Conservation (phyloP, 1,284 basidiomycete species). For the Cutaneotrichosporon sp. region DNA sequence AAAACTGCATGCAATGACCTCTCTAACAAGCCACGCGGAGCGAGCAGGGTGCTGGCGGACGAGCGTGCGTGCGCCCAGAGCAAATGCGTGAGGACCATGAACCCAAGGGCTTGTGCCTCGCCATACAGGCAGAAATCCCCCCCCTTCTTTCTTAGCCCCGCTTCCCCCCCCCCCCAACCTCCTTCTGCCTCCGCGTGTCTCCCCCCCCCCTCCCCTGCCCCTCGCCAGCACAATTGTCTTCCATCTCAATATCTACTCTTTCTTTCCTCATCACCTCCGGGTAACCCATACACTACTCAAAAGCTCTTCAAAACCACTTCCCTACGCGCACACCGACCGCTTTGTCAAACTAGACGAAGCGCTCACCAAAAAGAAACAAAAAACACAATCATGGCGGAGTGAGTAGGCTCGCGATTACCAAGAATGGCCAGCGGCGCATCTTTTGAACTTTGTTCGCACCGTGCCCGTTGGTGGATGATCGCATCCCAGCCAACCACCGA, state of each 20-base stretch:
- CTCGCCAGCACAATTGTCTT: not conserved
- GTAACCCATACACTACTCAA: constrained; percentile 19
- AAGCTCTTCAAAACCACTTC: constrained; percentile 13
- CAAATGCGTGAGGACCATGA: too few relatives aligned
- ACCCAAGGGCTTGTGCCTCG: too few relatives aligned
- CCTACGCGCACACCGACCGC: constrained; percentile 25
- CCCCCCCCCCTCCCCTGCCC: not conserved
- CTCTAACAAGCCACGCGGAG: too few relatives aligned
- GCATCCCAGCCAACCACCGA: not conserved
- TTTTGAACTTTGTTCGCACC: not conserved
- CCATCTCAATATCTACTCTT: not conserved
- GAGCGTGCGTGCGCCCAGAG: too few relatives aligned
- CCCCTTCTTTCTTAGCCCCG: too few relatives aligned
- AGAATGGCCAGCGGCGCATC: not conserved
- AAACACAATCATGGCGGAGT: constrained; percentile 47
- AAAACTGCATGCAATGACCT: too few relatives aligned
- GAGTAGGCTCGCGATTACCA: constrained; percentile 23
- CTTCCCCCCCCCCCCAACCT: too few relatives aligned
- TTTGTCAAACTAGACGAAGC: constrained; percentile 41
- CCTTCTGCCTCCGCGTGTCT: too few relatives aligned
- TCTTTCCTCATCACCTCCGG: constrained; percentile 20
- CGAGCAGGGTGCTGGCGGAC: too few relatives aligned
- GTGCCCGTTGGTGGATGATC: too few relatives aligned
- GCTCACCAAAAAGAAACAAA: constrained; percentile 27
- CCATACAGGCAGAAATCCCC: too few relatives aligned